Percentiles rank a stretch among this genome's conserved stretches.
phyloP scores from a whole-genome alignment of 2,329 filamentous ascomycete species.

The Xylariaceae sp. region DNA sequence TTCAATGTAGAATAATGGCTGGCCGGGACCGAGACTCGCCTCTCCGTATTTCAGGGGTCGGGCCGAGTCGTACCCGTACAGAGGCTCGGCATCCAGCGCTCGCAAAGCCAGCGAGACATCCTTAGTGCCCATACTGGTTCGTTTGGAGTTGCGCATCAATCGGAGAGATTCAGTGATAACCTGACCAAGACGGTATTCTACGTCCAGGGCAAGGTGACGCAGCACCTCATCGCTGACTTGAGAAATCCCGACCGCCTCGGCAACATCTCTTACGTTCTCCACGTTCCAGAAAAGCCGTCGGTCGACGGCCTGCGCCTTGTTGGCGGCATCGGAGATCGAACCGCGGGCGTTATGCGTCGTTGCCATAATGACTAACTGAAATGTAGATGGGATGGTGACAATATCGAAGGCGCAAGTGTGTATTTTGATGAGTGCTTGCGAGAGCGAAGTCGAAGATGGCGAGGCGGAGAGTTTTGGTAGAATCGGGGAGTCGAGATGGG shows the following conservation, averaged over 20 bases:
- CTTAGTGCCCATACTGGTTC: constrained; percentile 82
- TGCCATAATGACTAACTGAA: constrained; percentile 15
- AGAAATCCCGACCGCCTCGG: constrained; percentile 88
- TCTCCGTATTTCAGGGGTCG: constrained; percentile 87
- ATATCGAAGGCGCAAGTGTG: too few relatives aligned
- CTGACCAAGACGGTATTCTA: constrained; percentile 91
- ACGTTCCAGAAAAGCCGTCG: constrained; percentile 76
- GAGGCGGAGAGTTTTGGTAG: too few relatives aligned
- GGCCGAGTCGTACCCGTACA: constrained; percentile 94
- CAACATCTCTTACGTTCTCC: constrained; percentile 92
- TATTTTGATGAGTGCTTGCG: too few relatives aligned
- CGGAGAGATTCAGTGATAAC: constrained; percentile 91
- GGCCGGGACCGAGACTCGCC: constrained; percentile 86
- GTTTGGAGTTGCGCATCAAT: constrained; percentile 88
- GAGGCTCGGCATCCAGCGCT: constrained; percentile 85
- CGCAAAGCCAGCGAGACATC: constrained; percentile 84
- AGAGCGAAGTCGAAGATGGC: too few relatives aligned
- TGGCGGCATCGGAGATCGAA: constrained; percentile 15
- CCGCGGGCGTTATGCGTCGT: constrained; percentile 18
- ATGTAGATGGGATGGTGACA: too few relatives aligned
- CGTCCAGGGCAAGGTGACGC: constrained; percentile 83
- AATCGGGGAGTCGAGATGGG: too few relatives aligned
- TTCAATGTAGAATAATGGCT: constrained; percentile 94
- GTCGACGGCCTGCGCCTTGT: constrained; percentile 18
- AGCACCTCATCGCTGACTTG: constrained; percentile 80